Conservation (phyloP, 371 early-diverging fungal genomes). For the Mucor velutinosus region DNA sequence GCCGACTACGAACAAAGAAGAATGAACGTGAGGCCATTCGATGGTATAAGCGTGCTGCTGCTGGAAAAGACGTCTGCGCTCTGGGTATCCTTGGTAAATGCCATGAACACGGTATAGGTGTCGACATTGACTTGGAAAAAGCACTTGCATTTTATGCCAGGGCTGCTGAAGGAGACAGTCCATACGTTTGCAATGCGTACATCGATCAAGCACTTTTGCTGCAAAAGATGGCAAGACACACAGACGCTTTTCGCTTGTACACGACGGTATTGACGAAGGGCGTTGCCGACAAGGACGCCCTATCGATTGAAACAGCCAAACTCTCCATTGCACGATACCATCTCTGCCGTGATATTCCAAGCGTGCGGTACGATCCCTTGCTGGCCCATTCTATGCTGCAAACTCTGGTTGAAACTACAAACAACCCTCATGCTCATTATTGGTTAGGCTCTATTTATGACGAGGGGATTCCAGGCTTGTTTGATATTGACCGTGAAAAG, state of each 20-base stretch:
- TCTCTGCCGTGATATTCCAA: constrained; percentile 33
- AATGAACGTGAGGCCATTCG: constrained; percentile 57
- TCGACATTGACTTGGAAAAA: constrained; percentile 46
- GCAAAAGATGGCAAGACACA: constrained; percentile 38
- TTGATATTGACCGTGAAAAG: constrained; percentile 34
- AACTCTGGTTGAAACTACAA: constrained; percentile 22
- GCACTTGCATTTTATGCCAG: constrained; percentile 72
- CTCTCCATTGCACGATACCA: constrained; percentile 47
- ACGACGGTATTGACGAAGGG: not conserved
- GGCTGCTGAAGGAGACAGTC: constrained; percentile 55
- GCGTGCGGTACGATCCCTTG: constrained; percentile 20
- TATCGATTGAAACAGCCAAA: constrained; percentile 26
- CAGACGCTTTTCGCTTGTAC: constrained; percentile 33
- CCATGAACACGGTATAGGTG: constrained; percentile 74
- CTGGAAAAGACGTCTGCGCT: constrained; percentile 65
- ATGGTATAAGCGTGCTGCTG: constrained; percentile 71
- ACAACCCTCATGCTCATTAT: constrained; percentile 38
- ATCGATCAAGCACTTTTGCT: constrained; percentile 39
- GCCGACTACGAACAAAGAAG: constrained; percentile 13
- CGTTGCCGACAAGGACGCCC: constrained; percentile 9
- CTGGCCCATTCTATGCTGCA: constrained; percentile 31
- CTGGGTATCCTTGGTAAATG: constrained; percentile 75
- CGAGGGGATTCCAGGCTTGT: constrained; percentile 41
- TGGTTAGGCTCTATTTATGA: constrained; percentile 52
- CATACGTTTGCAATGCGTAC: constrained; percentile 46